Evolutionary conservation across 345 rosid genomes (phyloP), one percentile per base, ranked within the genome.

Genomic region (Clausena lansium): DNA sequence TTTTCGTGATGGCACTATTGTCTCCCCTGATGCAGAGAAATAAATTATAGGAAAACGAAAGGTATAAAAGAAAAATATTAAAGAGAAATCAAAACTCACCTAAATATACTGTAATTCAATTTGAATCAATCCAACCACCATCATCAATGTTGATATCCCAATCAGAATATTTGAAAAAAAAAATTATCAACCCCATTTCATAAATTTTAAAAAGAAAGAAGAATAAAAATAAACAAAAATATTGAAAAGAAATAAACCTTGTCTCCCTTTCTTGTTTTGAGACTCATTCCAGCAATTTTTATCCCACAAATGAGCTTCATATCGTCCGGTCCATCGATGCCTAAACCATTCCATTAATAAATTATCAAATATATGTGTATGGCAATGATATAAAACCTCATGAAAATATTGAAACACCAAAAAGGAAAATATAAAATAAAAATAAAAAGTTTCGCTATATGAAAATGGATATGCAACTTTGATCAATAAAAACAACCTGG

Each of bases 241-340:
- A 50, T 19, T 33, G 28, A 54, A n/a, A n/a, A 7, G 5, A 5
- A 72, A 54, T 20, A 84, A 68, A 89, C 92, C 92, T 89, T 89
- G 92, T 81, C 89, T 83, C 64, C 92, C 92, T 81, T 89, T 89
- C 85, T 89, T 89, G 81, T 81, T 87, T 73, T 87, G 92, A 2
- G 92, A 87, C 58, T 85, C 86, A 54, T 89, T 89, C 92, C 92
- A 89, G 80, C 92, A 85, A 69, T 89, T 83, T 74, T 87, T 89
- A 76, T 89, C 92, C 92, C 92, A 89, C 84, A 87, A 77, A 81
- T 89, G 92, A 72, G 92, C 90, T 67, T 89, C 90, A 79, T 82
- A 89, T 5, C 92, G 84, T 0, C 92, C 92, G 0, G 92, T 89
- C 92, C 92, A 89, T 22, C 92, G 85, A 71, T 89, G 92, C 85